These are phyloP conservation scores for Aureobasidium lini DNA, from an alignment of 2,329 filamentous ascomycete genomes.

Conservation along the genomic window DNA sequence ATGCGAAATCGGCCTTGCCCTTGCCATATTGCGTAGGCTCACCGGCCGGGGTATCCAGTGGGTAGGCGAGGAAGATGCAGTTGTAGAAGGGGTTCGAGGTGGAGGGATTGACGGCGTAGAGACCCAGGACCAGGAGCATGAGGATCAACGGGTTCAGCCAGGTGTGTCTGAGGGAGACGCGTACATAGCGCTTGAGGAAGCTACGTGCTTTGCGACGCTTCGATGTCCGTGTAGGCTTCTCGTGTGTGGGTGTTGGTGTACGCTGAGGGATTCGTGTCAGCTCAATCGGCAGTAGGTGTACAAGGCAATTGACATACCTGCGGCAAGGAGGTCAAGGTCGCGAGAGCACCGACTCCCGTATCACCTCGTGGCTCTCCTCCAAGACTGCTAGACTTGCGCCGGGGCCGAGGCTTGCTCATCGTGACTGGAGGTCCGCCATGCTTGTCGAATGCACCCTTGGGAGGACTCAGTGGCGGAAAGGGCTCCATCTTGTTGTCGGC, in stretches of 20 bases:
- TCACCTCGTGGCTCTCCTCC: constrained; percentile 47
- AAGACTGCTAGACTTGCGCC: constrained; percentile 41
- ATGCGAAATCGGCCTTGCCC: constrained; percentile 75
- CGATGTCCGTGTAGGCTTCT: constrained; percentile 28
- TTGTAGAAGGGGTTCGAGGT: constrained; percentile 69
- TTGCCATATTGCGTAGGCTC: constrained; percentile 69
- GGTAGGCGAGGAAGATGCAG: constrained; percentile 88
- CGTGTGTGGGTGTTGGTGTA: constrained; percentile 10
- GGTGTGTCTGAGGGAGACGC: constrained; percentile 45
- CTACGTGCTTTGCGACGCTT: constrained; percentile 41
- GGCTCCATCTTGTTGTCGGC: constrained; percentile 10
- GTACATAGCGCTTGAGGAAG: constrained; percentile 38
- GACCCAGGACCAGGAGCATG: constrained; percentile 53
- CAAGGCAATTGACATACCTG: neutral
- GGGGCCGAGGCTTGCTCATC: constrained; percentile 20
- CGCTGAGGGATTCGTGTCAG: constrained; percentile 13
- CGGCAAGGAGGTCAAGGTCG: constrained; percentile 31
- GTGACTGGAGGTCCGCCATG: neutral
- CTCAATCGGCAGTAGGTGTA: neutral
- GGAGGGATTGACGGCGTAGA: constrained; percentile 69
- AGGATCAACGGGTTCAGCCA: constrained; percentile 64
- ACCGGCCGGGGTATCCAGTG: constrained; percentile 35
- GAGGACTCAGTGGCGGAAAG: constrained; percentile 11
- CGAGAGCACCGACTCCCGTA: constrained; percentile 43
- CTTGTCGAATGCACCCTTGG: neutral